Evolutionary conservation across 2,329 filamentous ascomycete species (phyloP), one percentile per base, ranked within the genome.

Genomic region (Sclerotinia spermophila): DNA sequence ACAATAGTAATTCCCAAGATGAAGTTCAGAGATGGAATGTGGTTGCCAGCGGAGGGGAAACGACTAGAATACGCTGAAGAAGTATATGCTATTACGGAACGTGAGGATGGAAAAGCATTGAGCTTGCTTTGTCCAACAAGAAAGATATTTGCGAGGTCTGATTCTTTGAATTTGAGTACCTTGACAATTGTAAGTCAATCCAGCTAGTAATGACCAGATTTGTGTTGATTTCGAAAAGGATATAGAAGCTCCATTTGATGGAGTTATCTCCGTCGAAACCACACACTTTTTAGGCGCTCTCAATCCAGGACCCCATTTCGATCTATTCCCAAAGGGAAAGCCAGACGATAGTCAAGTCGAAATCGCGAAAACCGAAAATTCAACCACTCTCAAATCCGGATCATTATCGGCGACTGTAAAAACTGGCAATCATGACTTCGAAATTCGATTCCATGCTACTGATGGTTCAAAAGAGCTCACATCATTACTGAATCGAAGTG

Each of bases 11-110:
- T 60, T 21, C 24, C 17, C 30, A 77, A 68, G 68, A 88, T 88
- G 86, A 88, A 86, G 81, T 88, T 89, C 75, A 85, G 86, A 74
- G 86, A 89, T 84, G 86, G 86, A 81, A 89, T 90, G 89, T 91
- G 89, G 89, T 82, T 90, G 64, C 83, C 85, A 56, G 87, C 86
- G 70, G 85, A 88, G 79, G 86, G 84, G 72, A 84, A 89, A 77
- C 82, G 83, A 65, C 83, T 89, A 38, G 87, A 90, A 76, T 90
- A 90, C 75, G 89, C 89, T 45, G 89, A 91, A 79, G 88, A 91
- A 72, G 82, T 91, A 24, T 85, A 88, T 76, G 82, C 84, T 13
- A 81, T 86, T 67, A 83, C 82, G 6, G 71, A 76, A 58, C 67
- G 71, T 27, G 79, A 83, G 64, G 84, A 82, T 67, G 82, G 82